A percentile compares a stretch with the other conserved stretches of the same genome.
Conservation (phyloP, 768 basidiomycete genomes). For the Chalciporus piperatus region DNA sequence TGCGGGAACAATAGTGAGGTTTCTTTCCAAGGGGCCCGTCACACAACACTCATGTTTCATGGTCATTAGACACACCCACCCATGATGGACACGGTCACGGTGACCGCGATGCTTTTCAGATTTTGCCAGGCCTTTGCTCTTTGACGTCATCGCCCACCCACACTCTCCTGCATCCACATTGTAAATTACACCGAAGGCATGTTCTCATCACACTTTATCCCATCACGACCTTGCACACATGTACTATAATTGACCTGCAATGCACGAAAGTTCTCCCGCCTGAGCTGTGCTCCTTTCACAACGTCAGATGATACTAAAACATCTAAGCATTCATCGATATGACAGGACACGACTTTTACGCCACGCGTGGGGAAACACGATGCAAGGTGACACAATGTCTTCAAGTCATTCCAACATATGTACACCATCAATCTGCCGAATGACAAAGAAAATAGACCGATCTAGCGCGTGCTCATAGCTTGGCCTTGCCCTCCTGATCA, state of each 20-base stretch:
- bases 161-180: slow-evolving; percentile 26
- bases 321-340: slow-evolving; percentile 16
- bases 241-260: slow-evolving; percentile 32
- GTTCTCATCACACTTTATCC: slow-evolving; percentile 27
- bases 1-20: slow-evolving; percentile 72
- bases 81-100: slow-evolving; percentile 85
- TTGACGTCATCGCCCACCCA: slow-evolving; percentile 25
- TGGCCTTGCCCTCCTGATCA: slow-evolving; percentile 47
- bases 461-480: slow-evolving; percentile 47
- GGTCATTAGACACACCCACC: slow-evolving; percentile 72
- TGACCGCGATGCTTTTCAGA: slow-evolving; percentile 83
- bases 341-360: slow-evolving; percentile 28
- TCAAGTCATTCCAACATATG: slow-evolving; percentile 16
- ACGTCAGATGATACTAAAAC: slow-evolving; percentile 15
- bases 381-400: slow-evolving; percentile 14
- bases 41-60: slow-evolving; percentile 21
- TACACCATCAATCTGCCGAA: slow-evolving; percentile 30
- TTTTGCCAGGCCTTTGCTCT: slow-evolving; percentile 58
- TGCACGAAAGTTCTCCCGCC: slow-evolving; percentile 22
- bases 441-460: slow-evolving; percentile 27
- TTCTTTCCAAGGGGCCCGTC: slow-evolving; percentile 19
- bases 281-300: slow-evolving; percentile 19
- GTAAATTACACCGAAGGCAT: slow-evolving; percentile 31
- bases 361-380: slow-evolving; percentile 35
- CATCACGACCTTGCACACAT: slow-evolving; percentile 27